Evolutionary conservation across 2,329 filamentous ascomycete genomes (phyloP), one percentile per base, ranked within the genome.

Genomic region (Tothia fuscella): DNA sequence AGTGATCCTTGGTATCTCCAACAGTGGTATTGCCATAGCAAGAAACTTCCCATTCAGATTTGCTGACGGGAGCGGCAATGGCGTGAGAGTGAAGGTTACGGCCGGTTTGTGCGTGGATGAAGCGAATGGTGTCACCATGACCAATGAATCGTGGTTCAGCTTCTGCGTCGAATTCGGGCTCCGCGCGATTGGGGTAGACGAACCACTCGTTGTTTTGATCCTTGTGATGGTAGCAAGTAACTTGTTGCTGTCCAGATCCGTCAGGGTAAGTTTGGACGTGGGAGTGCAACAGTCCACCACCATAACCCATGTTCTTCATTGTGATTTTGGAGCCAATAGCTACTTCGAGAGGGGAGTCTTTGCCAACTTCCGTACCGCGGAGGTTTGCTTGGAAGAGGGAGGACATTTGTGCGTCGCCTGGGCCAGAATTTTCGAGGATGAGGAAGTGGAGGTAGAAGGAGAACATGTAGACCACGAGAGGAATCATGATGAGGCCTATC

Each of bases 141-240:
- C 74, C 79, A 51, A 95, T 76, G 56, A 80, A 93, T 48, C 68
- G 69, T 47, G 85, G 76, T 44, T 78, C 72, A n/a, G 67, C 77
- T 46, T 84, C 78, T 4, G 76, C 64, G 53, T 88, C 71, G 55
- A 79, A 94, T 14, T 82, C 80, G 19, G 72, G 64, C 45, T 93
- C 76, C 41, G 71, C 64, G 48, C 93, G 84, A 66, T 89, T 94
- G 20, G 91, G 91, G 61, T 95, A 95, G 65, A 98, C 88, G 66
- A 93, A 94, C 91, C 91, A 98, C 61, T 98, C 91, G 61, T 98
- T 98, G 75, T 98, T 98, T 60, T 89, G 74, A 69, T 98, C 91
- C 62, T 98, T 98, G 72, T 98, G 91, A 65, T 98, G 91, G 65
- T 98, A 98, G 71, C 93, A 98, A 48, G 91, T 98, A 47, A 98